Percentiles rank a stretch among this genome's conserved stretches.
These are phyloP conservation scores for Metschnikowia corniflorae DNA, from an alignment of 805 yeast genomes.

Conservation along the genomic window DNA sequence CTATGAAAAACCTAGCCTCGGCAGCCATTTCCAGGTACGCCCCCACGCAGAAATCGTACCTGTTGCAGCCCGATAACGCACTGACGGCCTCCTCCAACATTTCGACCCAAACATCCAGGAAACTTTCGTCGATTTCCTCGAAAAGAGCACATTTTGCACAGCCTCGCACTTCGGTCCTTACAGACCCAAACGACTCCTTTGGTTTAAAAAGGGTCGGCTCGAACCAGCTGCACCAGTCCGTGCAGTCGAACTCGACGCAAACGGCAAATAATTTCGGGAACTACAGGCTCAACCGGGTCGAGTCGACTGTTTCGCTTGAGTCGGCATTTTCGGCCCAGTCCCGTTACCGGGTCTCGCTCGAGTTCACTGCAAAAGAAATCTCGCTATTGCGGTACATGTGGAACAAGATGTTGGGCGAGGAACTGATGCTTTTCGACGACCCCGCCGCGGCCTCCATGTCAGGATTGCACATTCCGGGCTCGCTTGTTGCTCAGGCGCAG, in stretches of 20 bases:
- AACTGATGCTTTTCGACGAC: constrained; percentile 20
- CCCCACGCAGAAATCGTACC: too few relatives aligned
- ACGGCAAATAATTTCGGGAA: constrained; percentile 8
- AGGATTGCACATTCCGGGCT: constrained; percentile 16
- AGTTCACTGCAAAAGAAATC: constrained; percentile 32
- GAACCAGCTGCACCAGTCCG: constrained; percentile 1
- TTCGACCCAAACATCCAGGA: constrained; percentile 1
- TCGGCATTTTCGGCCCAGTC: constrained; percentile 18
- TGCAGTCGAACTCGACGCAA: neutral
- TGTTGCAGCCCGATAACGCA: neutral
- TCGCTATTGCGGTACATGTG: constrained; percentile 46
- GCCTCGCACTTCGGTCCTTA: neutral
- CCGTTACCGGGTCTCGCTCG: constrained; percentile 21
- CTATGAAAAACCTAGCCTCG: too few relatives aligned
- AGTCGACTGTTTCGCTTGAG: constrained; percentile 22
- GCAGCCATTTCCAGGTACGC: too few relatives aligned
- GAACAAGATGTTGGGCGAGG: constrained; percentile 33
- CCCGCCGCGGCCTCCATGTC: neutral
- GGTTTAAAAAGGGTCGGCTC: neutral
- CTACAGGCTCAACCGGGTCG: constrained; percentile 26
- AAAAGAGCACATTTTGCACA: neutral
- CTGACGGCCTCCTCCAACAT: neutral
- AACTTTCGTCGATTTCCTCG: neutral
- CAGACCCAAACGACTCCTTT: neutral
- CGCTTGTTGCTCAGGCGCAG: constrained; percentile 8